A percentile compares a stretch with the other conserved stretches of the same genome.
Evolutionary conservation across 805 yeast species (phyloP).

Genomic region (Candida ascalaphidarum): DNA sequence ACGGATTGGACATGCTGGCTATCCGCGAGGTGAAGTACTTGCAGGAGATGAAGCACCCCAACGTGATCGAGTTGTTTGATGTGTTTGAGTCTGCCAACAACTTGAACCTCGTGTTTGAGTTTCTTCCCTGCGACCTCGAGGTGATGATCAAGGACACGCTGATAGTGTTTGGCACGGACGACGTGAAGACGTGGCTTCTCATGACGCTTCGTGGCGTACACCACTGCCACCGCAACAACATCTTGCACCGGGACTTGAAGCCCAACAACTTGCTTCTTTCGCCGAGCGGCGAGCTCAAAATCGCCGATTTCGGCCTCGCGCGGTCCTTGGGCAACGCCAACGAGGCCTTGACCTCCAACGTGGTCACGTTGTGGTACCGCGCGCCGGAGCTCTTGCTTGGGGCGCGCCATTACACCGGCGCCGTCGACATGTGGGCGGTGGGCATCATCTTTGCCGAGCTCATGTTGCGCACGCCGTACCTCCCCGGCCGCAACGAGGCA

Average conservation of each 20-base stretch:
- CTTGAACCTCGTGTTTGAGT: slow-evolving; percentile 86
- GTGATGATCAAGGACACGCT: slow-evolving; percentile 75
- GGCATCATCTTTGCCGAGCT: slow-evolving; percentile 83
- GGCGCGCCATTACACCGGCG: slow-evolving; percentile 35
- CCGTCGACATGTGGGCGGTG: slow-evolving; percentile 38
- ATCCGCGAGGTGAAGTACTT: slow-evolving; percentile 85
- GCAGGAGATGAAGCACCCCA: slow-evolving; percentile 67
- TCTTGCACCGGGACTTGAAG: slow-evolving; percentile 87
- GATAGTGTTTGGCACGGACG: slow-evolving; percentile 73
- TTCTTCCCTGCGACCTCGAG: slow-evolving; percentile 86
- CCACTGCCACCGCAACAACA: slow-evolving; percentile 88
- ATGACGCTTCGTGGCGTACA: slow-evolving; percentile 94
- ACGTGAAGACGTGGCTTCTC: slow-evolving; percentile 86
- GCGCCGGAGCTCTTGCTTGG: slow-evolving; percentile 56
- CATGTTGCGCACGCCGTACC: slow-evolving; percentile 89
- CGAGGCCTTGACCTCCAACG: slow-evolving; percentile 80
- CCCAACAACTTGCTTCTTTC: slow-evolving; percentile 86
- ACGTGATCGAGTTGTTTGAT: slow-evolving; percentile 82
- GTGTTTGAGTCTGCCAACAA: slow-evolving; percentile 64
- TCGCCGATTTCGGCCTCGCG: slow-evolving; percentile 97
- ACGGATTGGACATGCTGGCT: slow-evolving; percentile 97
- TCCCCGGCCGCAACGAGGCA: slow-evolving; percentile 85
- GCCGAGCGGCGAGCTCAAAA: slow-evolving; percentile 79
- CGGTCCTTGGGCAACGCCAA: slow-evolving; percentile 68
- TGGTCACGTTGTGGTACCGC: slow-evolving; percentile 96